These are phyloP conservation scores for Heterobasidion occidentale DNA, from an alignment of 1,284 basidiomycete species.

Conservation along the genomic window DNA sequence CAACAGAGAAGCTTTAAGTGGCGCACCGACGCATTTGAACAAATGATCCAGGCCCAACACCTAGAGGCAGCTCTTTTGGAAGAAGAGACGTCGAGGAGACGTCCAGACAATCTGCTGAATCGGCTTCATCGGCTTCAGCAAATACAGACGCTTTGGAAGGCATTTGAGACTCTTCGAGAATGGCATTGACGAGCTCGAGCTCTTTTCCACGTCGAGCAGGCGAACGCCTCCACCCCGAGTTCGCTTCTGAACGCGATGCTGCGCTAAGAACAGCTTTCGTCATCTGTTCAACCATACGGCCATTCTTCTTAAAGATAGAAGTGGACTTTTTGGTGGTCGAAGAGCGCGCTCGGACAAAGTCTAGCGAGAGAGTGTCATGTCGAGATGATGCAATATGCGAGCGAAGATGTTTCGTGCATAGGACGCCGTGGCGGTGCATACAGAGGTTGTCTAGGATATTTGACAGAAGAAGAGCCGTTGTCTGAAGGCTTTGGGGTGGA, in stretches of 20 bases:
- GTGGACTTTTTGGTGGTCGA: neutral
- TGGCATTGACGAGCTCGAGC: conserved; percentile 10
- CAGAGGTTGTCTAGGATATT: neutral
- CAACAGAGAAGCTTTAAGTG: neutral
- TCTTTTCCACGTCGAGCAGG: conserved; percentile 2
- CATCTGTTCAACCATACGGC: neutral
- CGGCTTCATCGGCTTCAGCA: neutral
- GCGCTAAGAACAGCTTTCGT: neutral
- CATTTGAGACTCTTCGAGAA: conserved; percentile 3
- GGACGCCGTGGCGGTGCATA: conserved; percentile 7
- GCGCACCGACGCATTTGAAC: conserved; percentile 10
- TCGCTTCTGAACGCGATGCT: neutral
- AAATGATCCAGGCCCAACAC: conserved; percentile 7
- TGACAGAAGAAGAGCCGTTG: too few relatives aligned
- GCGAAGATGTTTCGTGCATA: neutral
- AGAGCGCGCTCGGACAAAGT: neutral
- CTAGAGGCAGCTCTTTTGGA: neutral
- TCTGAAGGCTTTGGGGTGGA: too few relatives aligned
- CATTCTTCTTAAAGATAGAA: neutral
- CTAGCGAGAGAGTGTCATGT: neutral
- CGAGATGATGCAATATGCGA: neutral
- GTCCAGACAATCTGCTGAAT: neutral
- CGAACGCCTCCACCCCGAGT: neutral
- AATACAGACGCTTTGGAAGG: neutral
- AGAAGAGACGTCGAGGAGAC: neutral